phyloP scores from a whole-genome alignment of 441 rosid species.

The Mallotus repandus region DNA sequence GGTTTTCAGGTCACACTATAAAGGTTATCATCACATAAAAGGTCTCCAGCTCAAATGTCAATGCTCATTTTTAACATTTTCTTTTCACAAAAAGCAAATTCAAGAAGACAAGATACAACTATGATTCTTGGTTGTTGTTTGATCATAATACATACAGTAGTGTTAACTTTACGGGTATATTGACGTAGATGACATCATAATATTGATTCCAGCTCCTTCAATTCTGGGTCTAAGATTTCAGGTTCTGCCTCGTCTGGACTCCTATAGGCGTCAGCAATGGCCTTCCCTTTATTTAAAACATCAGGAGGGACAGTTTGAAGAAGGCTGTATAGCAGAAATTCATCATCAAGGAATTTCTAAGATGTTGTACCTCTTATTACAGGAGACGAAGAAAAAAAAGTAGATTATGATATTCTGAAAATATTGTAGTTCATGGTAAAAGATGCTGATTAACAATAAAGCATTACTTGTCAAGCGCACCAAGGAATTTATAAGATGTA shows the following conservation, averaged over 20 bases:
- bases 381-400: too few species aligned
- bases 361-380: not conserved
- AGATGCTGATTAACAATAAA: not conserved
- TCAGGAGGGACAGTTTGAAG: slow-evolving; percentile 68
- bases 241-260: slow-evolving; percentile 41
- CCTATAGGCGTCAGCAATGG: slow-evolving; percentile 70
- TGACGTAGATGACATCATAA: slow-evolving; percentile 33
- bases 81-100: not conserved
- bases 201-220: slow-evolving; percentile 59
- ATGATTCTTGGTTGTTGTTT: too few species aligned
- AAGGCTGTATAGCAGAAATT: slow-evolving; percentile 43
- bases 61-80: not conserved
- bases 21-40: too few species aligned
- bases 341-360: slow-evolving; percentile 6
- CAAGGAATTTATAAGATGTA: not conserved
- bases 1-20: too few species aligned
- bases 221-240: slow-evolving; percentile 52
- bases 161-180: not conserved
- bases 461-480: slow-evolving; percentile 54
- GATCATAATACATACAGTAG: not conserved
- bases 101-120: not conserved
- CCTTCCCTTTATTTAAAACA: slow-evolving; percentile 62
- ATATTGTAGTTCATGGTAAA: not conserved
- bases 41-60: too few species aligned
- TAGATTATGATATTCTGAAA: not conserved